A percentile compares a stretch with the other conserved stretches of the same genome.
Evolutionary conservation across 78 protist genomes (phyloP).

Genomic region (Dictyostelium brefeldianum): DNA sequence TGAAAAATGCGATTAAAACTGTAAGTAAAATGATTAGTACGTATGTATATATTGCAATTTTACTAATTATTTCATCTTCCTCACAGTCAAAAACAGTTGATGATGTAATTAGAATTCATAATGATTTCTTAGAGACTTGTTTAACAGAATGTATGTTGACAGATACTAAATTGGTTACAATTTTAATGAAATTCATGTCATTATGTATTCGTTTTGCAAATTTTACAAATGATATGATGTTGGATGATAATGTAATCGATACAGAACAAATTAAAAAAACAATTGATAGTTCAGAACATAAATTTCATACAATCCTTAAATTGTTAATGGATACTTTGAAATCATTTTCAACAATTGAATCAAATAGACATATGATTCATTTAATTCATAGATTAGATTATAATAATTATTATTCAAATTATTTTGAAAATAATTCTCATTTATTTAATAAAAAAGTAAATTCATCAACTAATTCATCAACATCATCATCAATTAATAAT

Average conservation of each 20-base stretch:
- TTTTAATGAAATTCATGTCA: conserved; percentile 68
- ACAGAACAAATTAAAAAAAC: conserved; percentile 1
- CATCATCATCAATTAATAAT: background rate
- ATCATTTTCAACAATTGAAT: conserved; percentile 58
- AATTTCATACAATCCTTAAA: conserved; percentile 48
- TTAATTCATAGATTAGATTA: conserved; percentile 59
- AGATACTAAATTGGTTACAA: conserved; percentile 49
- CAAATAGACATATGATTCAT: conserved; percentile 78
- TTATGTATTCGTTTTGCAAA: conserved; percentile 32
- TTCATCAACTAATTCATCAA: too few relatives aligned
- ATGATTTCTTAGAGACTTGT: conserved; percentile 86
- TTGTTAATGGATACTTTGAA: conserved; percentile 47
- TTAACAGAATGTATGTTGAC: conserved; percentile 86
- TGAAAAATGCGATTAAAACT: conserved; percentile 49
- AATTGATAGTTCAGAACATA: conserved; percentile 20
- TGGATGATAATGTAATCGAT: background rate
- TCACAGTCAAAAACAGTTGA: conserved; percentile 73
- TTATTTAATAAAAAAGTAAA: background rate
- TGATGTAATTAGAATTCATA: conserved; percentile 83
- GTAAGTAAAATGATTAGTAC: conserved; percentile 17
- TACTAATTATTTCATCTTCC: background rate
- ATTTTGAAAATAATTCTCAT: conserved; percentile 51
- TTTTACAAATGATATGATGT: conserved; percentile 29
- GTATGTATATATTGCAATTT: too few relatives aligned
- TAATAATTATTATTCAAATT: conserved; percentile 50